These are phyloP conservation scores for Stachybotrys elegans DNA, from an alignment of 2,329 filamentous ascomycete genomes.

Conservation along the genomic window DNA sequence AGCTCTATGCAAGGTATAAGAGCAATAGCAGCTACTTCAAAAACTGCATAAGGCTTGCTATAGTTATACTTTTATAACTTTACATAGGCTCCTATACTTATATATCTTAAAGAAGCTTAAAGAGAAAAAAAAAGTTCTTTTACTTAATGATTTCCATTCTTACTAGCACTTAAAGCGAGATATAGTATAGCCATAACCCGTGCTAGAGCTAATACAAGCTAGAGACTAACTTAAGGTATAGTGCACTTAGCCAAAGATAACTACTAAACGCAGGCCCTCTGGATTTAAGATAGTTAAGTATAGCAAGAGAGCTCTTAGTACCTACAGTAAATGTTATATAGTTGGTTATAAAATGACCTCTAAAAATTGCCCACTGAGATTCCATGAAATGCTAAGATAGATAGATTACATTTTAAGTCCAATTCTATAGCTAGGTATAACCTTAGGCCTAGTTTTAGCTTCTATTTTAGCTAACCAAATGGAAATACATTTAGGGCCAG, in stretches of 20 bases:
- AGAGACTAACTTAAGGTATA: neutral
- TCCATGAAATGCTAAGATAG: too few species aligned
- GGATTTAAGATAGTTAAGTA: neutral
- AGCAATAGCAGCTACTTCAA: neutral
- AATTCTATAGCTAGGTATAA: too few species aligned
- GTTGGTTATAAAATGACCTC: conserved; percentile 12
- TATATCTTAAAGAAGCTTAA: conserved; percentile 4
- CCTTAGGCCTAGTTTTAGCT: too few species aligned
- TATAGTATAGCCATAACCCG: neutral
- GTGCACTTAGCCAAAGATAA: neutral
- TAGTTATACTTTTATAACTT: neutral
- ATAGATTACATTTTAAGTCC: too few species aligned
- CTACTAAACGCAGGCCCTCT: neutral
- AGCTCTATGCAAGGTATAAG: conserved; percentile 1
- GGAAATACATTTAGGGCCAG: too few species aligned
- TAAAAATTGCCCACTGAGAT: neutral
- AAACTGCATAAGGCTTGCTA: neutral
- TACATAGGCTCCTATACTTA: neutral
- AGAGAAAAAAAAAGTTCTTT: neutral
- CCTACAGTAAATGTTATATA: neutral
- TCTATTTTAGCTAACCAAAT: too few species aligned
- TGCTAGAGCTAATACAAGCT: neutral
- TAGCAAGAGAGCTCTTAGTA: neutral
- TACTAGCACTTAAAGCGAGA: conserved; percentile 3
- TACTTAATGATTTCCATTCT: conserved; percentile 1